Percentiles rank a stretch among this genome's conserved stretches.
Conservation (phyloP, 441 rosid genomes). For the Euphorbia schlechtendalii region DNA sequence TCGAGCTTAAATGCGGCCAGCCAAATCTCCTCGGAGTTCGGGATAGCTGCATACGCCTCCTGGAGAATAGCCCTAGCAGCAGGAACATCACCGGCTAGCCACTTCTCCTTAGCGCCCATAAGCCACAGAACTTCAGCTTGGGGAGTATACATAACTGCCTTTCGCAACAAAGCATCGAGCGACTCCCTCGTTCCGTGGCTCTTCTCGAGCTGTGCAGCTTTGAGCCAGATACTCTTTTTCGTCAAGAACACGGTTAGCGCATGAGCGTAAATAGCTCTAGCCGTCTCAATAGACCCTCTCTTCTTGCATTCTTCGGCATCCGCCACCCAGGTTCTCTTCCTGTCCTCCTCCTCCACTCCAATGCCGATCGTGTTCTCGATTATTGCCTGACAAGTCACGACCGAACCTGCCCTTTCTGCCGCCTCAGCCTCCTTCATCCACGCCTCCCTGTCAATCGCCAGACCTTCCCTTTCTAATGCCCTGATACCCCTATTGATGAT, state of each 20-base stretch:
- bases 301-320: conserved; percentile 98
- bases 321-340: conserved; percentile 99
- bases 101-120: conserved; percentile 97
- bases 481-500: conserved; percentile 89
- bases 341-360: conserved; percentile 96
- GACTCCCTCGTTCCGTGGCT: conserved; percentile 90
- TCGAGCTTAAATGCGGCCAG: conserved; percentile 98
- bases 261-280: conserved; percentile 86
- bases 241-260: conserved; percentile 83
- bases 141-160: conserved; percentile 81
- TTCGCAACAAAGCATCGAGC: conserved; percentile 84
- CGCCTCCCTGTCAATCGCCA: conserved; percentile 76
- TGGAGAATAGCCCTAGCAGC: conserved; percentile 92
- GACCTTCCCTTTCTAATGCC: conserved; percentile 76
- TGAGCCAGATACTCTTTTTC: conserved; percentile 94
- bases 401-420: conserved; percentile 81
- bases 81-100: conserved; percentile 97
- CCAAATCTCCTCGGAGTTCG: conserved; percentile 94
- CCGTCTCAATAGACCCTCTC: conserved; percentile 87
- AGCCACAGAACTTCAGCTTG: conserved; percentile 98
- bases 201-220: conserved; percentile 97
- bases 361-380: conserved; percentile 68
- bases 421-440: conserved; percentile 99
- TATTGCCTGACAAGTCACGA: conserved; percentile 79
- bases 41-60: conserved; percentile 93